Base-by-base conservation (phyloP, 371 early-diverging fungal genomes). In the Blakeslea trispora region DNA sequence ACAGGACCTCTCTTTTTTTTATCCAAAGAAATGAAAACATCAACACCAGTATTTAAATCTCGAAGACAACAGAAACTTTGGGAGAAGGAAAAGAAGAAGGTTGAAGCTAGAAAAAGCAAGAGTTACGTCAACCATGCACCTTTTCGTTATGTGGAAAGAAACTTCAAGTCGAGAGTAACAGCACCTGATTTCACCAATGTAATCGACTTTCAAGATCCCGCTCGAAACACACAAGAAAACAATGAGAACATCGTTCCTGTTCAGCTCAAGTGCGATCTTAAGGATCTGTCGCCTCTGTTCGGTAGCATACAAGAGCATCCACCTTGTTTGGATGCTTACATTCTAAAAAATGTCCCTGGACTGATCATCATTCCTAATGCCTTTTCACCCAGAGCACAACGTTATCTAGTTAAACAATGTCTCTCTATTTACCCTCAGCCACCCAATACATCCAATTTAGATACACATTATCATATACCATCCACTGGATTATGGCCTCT, bases 381-480 rank as follows among this genome's bases (percentile, higher is more conserved):
- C 22, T 85, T 94, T 50, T 81, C 87, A 11, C 79, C 81, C 5
- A 57, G 66, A 35, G 86, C 85, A 5, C 91, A 94, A 67, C 71
- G 84, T 32, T 56, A 66, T 42, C 53, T 91, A 28, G 82, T 91
- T 17, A 75, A 77, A 49, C 66, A 78, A 22, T 88, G 89, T 47
- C 72, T 93, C 18, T 72, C 78, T 35, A 79, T 84, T 8, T 90
- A 86, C 63, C 72, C 91, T 5, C 57, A 64, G 24, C 82, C 81
- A 11, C 95, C 95, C 4, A 92, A 91, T 62, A 83, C 86, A 15
- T 82, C 86, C 37, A 95, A 90, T 69, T 76, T 95, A 8, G 91
- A 94, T 55, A 86, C 93, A n/a, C 93, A 92, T 53, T 94, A 88
- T 55, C 53, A 71, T 15, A 56, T 88, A n/a, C 88, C 90, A n/a